Percentiles rank a stretch among this genome's conserved stretches.
Evolutionary conservation across 176 grass and related monocot species (phyloP).

Genomic region (Saccharum spontaneum): DNA sequence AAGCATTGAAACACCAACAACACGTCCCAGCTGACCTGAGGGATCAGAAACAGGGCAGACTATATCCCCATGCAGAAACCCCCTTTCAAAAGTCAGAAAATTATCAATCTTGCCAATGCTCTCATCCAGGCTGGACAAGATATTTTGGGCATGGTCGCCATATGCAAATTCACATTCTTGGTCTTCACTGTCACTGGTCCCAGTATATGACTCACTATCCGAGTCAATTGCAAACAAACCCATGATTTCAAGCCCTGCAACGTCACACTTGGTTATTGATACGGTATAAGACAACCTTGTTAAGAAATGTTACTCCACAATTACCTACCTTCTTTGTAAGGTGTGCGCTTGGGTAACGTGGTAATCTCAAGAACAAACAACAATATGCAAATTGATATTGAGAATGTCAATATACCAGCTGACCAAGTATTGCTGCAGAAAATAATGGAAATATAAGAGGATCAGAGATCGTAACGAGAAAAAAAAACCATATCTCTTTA

Average conservation of each 20-base stretch:
- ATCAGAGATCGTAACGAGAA: not conserved
- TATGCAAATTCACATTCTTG: conserved; percentile 66
- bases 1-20: conserved; percentile 68
- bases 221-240: conserved; percentile 68
- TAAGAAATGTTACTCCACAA: not conserved
- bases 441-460: conserved; percentile 11
- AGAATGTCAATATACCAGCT: conserved; percentile 1
- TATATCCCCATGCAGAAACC: conserved; percentile 81
- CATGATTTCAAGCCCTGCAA: conserved; percentile 56
- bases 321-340: conserved; percentile 36
- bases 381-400: conserved; percentile 16
- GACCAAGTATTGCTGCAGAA: conserved; percentile 6
- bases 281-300: not conserved
- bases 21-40: conserved; percentile 71
- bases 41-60: conserved; percentile 68
- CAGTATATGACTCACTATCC: conserved; percentile 63
- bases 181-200: conserved; percentile 85
- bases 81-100: conserved; percentile 85
- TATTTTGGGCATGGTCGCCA: conserved; percentile 57
- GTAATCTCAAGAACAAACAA: conserved; percentile 24
- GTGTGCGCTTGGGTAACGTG: conserved; percentile 1
- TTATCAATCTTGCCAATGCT: conserved; percentile 88
- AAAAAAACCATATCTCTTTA: not conserved
- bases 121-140: conserved; percentile 81
- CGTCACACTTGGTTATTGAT: conserved; percentile 2